A percentile compares a stretch with the other conserved stretches of the same genome.
phyloP scores from a whole-genome alignment of 768 basidiomycete species.

The Mrakia hoshinonis region DNA sequence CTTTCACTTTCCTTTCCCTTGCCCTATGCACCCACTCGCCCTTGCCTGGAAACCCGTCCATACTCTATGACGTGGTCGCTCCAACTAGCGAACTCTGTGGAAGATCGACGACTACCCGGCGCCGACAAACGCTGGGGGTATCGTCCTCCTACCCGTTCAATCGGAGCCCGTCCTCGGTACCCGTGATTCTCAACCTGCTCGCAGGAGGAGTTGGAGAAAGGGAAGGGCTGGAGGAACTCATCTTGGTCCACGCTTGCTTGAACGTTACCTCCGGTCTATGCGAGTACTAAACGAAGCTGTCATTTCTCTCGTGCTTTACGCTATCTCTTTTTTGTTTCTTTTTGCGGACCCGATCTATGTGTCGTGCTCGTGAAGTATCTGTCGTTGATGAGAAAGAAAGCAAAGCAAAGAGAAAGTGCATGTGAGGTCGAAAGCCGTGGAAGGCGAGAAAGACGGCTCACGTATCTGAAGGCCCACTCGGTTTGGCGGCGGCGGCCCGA shows the following conservation, averaged over 20 bases:
- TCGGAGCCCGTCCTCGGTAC: neutral
- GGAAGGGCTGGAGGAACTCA: slow-evolving; percentile 8
- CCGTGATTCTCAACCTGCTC: neutral
- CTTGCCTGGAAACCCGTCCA: slow-evolving; percentile 14
- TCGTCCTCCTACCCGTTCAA: slow-evolving; percentile 10
- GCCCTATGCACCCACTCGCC: neutral
- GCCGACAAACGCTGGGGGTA: slow-evolving; percentile 12
- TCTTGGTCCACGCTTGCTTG: slow-evolving; percentile 10
- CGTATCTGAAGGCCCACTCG: too few species aligned
- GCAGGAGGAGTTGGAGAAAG: neutral
- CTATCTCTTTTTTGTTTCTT: neutral
- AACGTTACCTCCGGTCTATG: neutral
- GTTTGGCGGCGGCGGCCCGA: too few species aligned
- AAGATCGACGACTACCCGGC: neutral
- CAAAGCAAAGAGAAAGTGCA: neutral
- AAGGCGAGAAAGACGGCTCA: too few species aligned
- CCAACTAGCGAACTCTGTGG: slow-evolving; percentile 18
- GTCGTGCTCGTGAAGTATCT: too few species aligned
- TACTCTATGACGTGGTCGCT: neutral
- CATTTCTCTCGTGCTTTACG: neutral
- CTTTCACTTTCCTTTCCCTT: neutral
- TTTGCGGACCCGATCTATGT: neutral
- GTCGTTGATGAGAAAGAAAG: too few species aligned
- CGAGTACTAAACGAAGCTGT: slow-evolving; percentile 7
- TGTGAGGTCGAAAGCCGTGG: too few species aligned